Evolutionary conservation across 495 filamentous ascomycete genomes (phyloP), one percentile per base, ranked within the genome.

Genomic region (Rhizodiscina lignyota): DNA sequence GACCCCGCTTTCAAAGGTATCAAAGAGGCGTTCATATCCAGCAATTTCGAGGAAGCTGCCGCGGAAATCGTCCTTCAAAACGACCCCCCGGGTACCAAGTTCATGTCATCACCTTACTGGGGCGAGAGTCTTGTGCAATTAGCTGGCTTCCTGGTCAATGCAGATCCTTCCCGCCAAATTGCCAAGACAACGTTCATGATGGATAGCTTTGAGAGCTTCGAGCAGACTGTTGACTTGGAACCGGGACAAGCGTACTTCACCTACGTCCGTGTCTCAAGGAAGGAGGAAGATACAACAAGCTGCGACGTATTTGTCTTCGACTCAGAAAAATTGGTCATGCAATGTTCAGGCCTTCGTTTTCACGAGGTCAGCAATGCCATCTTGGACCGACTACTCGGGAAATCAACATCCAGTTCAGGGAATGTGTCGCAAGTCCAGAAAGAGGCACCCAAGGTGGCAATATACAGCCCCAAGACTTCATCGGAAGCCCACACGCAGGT

Each of bases 251-350:
- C 26, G 34, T 45, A 44, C 35, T 24, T 39, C 8, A 32, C 40
- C 19, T 47, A 42, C 33, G 29, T 30, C 11, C 39, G 32, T 15
- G 38, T 45, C 27, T 42, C 44, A 12, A 12, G 30, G 18, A 37
- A 32, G 35, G 44, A 47, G 34, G 34, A 44, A 31, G 36, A 34
- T 22, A 40, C 36, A 29, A 26, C 27, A 11, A 37, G 22, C 41
- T 44, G 44, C 30, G 44, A 28, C 35, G 44, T 21, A 4, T 47
- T 21, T 26, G 30, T 47, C 32, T 44, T 44, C 36, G 41, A 47
- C 24, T 22, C 35, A 17, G 18, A 10, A 13, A 40, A 38, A 26
- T 11, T 47, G 5, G 42, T 44, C 31, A 35, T 39, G 29, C 44
- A 39, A 24, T 19, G 15, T 27, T 13, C 32, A 18, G 33, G 34